A percentile compares a stretch with the other conserved stretches of the same genome.
Evolutionary conservation across 2,329 filamentous ascomycete genomes (phyloP).

Genomic region (Neoarthrinium moseri): DNA sequence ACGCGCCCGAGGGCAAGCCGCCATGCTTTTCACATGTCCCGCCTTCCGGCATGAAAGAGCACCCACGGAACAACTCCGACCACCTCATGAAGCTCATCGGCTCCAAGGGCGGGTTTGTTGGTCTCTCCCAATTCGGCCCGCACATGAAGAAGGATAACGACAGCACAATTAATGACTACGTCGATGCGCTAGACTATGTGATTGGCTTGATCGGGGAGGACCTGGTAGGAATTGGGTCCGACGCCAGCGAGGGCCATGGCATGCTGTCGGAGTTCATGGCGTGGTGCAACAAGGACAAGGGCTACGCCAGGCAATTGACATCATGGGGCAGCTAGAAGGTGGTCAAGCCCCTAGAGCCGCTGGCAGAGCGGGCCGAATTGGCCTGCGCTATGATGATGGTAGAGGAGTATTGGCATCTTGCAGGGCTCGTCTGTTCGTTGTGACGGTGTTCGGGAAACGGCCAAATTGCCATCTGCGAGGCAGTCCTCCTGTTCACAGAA

Average conservation of each 20-base stretch:
- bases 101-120: slow-evolving; percentile 35
- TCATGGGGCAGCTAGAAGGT: slow-evolving; percentile 39
- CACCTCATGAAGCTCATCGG: slow-evolving; percentile 33
- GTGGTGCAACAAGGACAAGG: slow-evolving; percentile 40
- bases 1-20: slow-evolving; percentile 29
- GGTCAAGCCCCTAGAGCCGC: slow-evolving; percentile 34
- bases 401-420: too few relatives aligned
- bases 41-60: slow-evolving; percentile 31
- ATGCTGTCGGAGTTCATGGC: slow-evolving; percentile 37
- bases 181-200: slow-evolving; percentile 36
- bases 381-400: slow-evolving; percentile 35
- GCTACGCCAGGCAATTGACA: slow-evolving; percentile 34
- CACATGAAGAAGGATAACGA: slow-evolving; percentile 38
- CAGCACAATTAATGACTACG: slow-evolving; percentile 39
- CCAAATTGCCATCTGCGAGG: too few relatives aligned
- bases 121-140: slow-evolving; percentile 36
- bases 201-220: slow-evolving; percentile 34
- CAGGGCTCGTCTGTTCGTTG: too few relatives aligned
- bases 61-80: slow-evolving; percentile 37
- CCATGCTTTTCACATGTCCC: slow-evolving; percentile 38
- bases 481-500: too few relatives aligned
- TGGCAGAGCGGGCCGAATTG: slow-evolving; percentile 32
- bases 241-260: slow-evolving; percentile 36
- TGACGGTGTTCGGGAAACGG: too few relatives aligned
- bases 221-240: slow-evolving; percentile 35